phyloP scores from a whole-genome alignment of 164 flowering plant species.

The Protea cynaroides region DNA sequence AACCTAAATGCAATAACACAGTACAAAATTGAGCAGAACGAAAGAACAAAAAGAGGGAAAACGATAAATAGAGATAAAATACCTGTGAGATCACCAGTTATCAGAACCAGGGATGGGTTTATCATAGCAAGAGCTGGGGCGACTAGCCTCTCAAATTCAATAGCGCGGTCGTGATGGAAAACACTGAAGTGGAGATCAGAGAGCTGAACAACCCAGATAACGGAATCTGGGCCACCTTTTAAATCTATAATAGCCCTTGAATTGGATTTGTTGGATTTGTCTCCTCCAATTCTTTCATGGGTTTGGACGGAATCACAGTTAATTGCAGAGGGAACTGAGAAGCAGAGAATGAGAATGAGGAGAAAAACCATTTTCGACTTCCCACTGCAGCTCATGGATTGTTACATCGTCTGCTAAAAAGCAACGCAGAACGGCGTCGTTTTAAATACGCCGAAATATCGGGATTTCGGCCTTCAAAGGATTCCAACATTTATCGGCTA shows the following conservation, averaged over 20 bases:
- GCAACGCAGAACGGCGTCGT: no score
- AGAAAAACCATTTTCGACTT: constrained; percentile 9
- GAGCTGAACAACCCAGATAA: constrained; percentile 87
- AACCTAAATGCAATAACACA: not conserved
- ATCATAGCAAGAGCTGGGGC: constrained; percentile 68
- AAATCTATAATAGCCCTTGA: constrained; percentile 35
- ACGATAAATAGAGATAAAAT: not conserved
- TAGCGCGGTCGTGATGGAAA: constrained; percentile 79
- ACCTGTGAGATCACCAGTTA: constrained; percentile 98
- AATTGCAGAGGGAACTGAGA: constrained; percentile 1
- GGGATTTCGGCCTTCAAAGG: no score
- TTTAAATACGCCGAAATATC: no score
- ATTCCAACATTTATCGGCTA: no score
- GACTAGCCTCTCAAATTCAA: constrained; percentile 48
- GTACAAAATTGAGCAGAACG: no score
- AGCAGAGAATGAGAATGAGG: constrained; percentile 3
- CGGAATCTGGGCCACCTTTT: constrained; percentile 50
- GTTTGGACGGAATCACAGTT: not conserved
- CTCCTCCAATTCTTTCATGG: constrained; percentile 6
- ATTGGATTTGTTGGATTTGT: constrained; percentile 7
- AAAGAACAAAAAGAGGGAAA: not conserved
- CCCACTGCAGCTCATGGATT: not conserved
- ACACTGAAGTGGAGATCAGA: constrained; percentile 99
- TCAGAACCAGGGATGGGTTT: constrained; percentile 80
- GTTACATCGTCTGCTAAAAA: no score